phyloP scores from a whole-genome alignment of 768 basidiomycete species.

The Serendipita indica region DNA sequence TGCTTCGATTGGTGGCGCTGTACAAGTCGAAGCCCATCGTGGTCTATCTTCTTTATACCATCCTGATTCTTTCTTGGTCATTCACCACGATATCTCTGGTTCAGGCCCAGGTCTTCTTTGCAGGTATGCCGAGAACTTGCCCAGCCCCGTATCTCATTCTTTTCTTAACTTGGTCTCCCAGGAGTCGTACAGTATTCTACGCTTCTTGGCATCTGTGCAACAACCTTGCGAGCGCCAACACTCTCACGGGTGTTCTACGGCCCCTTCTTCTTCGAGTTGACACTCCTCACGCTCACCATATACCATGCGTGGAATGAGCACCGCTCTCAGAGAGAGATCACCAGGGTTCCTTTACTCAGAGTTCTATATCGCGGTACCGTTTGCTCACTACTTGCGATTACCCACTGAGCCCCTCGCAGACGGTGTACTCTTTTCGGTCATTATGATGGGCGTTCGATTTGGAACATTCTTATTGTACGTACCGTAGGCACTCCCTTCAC shows the following conservation, averaged over 20 bases:
- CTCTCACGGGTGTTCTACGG: slow-evolving; percentile 2
- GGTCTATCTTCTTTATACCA: background rate
- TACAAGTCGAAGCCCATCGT: slow-evolving; percentile 5
- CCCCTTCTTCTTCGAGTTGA: background rate
- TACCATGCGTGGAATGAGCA: slow-evolving; percentile 6
- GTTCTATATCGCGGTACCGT: slow-evolving; percentile 4
- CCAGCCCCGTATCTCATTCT: no score
- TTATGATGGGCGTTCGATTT: slow-evolving; percentile 1
- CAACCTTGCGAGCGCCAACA: background rate
- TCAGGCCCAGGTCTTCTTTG: background rate
- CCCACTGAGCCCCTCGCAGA: background rate
- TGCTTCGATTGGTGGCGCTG: slow-evolving; percentile 6
- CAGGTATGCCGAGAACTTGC: no score
- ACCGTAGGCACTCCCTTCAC: background rate
- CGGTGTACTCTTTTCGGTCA: background rate
- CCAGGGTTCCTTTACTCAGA: background rate
- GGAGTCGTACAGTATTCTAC: background rate
- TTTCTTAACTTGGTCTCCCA: no score
- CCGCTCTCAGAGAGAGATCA: background rate
- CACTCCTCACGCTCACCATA: background rate
- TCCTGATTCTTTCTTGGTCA: background rate
- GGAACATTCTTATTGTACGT: slow-evolving; percentile 7
- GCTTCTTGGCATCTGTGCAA: background rate
- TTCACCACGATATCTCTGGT: background rate
- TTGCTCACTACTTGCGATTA: background rate